phyloP scores from a whole-genome alignment of 2,329 filamentous ascomycete genomes.

The Annulohypoxylon truncatum region DNA sequence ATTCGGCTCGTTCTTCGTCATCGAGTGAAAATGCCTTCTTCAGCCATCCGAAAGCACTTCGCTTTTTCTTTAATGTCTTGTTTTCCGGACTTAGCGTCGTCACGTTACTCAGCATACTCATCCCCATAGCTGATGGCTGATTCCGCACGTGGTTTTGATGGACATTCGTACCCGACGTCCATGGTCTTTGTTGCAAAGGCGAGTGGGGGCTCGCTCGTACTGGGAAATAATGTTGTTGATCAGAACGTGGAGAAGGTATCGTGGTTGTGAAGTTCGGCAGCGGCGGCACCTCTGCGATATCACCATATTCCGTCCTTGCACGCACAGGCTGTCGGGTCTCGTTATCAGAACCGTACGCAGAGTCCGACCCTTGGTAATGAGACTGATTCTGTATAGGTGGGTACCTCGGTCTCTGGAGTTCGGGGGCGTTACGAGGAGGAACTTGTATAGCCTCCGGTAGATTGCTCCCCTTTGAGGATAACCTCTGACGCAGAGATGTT shows the following conservation, averaged over 20 bases:
- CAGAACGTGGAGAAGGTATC: conserved; percentile 62
- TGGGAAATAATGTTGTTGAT: conserved; percentile 69
- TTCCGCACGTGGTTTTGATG: conserved; percentile 57
- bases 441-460: conserved; percentile 67
- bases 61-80: conserved; percentile 71
- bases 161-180: conserved; percentile 59
- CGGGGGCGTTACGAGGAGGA: conserved; percentile 56
- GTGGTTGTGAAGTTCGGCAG: conserved; percentile 53
- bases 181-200: conserved; percentile 69
- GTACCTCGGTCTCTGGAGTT: conserved; percentile 51
- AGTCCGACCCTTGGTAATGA: conserved; percentile 56
- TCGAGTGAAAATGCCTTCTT: conserved; percentile 75
- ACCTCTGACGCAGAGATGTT: conserved; percentile 64
- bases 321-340: conserved; percentile 55
- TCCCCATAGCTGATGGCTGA: conserved; percentile 65
- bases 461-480: conserved; percentile 63
- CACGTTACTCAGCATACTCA: conserved; percentile 69
- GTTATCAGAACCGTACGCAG: conserved; percentile 61
- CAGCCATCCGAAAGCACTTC: conserved; percentile 74
- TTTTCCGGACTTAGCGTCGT: conserved; percentile 58
- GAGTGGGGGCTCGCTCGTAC: conserved; percentile 73
- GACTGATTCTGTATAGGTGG: conserved; percentile 33
- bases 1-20: conserved; percentile 70
- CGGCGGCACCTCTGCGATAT: conserved; percentile 49
- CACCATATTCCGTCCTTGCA: conserved; percentile 48